These are phyloP conservation scores for Pholiota adiposa DNA, from an alignment of 1,284 basidiomycete species.

Conservation along the genomic window DNA sequence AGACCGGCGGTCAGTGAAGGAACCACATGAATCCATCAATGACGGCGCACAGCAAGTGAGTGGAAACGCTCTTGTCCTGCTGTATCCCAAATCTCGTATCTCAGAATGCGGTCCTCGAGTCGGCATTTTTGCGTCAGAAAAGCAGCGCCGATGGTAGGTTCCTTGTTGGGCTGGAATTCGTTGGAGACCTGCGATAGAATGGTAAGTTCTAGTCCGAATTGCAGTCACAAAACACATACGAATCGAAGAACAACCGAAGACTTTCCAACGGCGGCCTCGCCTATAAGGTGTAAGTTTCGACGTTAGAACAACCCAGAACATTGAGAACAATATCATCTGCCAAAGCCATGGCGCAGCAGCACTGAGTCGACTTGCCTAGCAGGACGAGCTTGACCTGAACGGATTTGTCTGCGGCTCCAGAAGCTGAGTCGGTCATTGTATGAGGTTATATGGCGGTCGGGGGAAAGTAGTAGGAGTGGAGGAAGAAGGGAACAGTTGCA, in stretches of 20 bases:
- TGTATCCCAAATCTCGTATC: constrained; percentile 97
- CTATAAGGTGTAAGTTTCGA: constrained; percentile 49
- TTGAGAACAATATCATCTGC: constrained; percentile 10
- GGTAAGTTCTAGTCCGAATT: background rate
- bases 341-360: constrained; percentile 8
- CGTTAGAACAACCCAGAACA: constrained; percentile 12
- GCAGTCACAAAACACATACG: constrained; percentile 51
- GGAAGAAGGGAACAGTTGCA: constrained; percentile 23
- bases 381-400: constrained; percentile 91
- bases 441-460: constrained; percentile 22
- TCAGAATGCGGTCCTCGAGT: constrained; percentile 88
- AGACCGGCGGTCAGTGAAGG: constrained; percentile 13
- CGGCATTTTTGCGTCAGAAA: constrained; percentile 93
- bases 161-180: constrained; percentile 96
- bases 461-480: constrained; percentile 19
- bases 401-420: constrained; percentile 79
- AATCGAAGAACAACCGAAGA: constrained; percentile 99
- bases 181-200: constrained; percentile 70
- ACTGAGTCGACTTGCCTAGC: constrained; percentile 64
- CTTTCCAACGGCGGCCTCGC: constrained; percentile 99
- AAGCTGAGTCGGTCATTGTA: constrained; percentile 70
- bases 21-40: constrained; percentile 14
- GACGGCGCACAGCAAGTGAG: constrained; percentile 75
- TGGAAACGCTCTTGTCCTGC: constrained; percentile 96
- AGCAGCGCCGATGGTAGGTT: constrained; percentile 97